These are phyloP conservation scores for Candida chauliodis DNA, from an alignment of 805 yeast species.

Conservation along the genomic window DNA sequence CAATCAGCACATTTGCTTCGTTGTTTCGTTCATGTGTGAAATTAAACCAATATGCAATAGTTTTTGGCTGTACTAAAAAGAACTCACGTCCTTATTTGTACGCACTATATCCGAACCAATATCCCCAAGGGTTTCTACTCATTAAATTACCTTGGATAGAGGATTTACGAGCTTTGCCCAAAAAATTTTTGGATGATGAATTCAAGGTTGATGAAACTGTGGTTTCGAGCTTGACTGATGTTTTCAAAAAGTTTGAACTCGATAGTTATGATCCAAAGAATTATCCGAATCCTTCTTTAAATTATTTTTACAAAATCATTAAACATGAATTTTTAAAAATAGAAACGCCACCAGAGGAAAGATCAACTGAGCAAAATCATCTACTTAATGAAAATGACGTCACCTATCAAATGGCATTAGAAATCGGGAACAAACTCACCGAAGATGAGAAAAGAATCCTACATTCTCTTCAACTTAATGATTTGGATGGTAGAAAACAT, in stretches of 20 bases:
- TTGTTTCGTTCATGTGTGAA: conserved; percentile 58
- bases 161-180: conserved; percentile 67
- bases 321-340: conserved; percentile 63
- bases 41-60: conserved; percentile 55
- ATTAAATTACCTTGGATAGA: conserved; percentile 70
- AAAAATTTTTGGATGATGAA: conserved; percentile 13
- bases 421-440: conserved; percentile 9
- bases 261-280: conserved; percentile 52
- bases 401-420: conserved; percentile 14
- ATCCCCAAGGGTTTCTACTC: conserved; percentile 72
- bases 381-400: conserved; percentile 18
- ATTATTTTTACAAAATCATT: conserved; percentile 61
- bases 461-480: conserved; percentile 12
- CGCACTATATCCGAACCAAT: conserved; percentile 56
- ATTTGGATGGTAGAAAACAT: conserved; percentile 4
- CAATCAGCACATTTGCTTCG: conserved; percentile 63
- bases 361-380: conserved; percentile 1
- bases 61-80: conserved; percentile 64
- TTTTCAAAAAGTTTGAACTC: conserved; percentile 40
- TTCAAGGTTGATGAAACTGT: conserved; percentile 13
- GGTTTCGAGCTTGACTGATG: conserved; percentile 17
- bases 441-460: conserved; percentile 10
- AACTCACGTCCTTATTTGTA: conserved; percentile 54
- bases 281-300: conserved; percentile 62
- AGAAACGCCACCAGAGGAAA: conserved; percentile 15